Base-by-base conservation (phyloP, 768 basidiomycete species). In the Neoboletus magnificus region DNA sequence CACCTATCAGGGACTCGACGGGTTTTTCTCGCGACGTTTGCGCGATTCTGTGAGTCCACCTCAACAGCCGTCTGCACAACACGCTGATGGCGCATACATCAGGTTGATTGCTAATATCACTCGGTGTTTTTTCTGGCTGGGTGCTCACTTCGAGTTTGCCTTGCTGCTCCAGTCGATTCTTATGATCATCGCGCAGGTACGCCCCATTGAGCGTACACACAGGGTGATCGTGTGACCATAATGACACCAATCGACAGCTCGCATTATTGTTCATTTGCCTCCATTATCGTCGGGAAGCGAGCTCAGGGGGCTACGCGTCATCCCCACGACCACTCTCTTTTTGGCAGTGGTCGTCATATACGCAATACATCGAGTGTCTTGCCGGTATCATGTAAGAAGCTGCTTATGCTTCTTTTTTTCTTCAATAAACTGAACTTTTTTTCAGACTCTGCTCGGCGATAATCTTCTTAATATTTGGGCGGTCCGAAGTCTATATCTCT, bases 121-220 rank as follows among this genome's bases (percentile, higher is more conserved):
- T 25, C 80, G 91, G 65, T 93, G 91, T 70, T 93, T 92, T 77
- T 93, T 93, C 73, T 93, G 91, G 91, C 73, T 93, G 35, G 91
- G 91, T 52, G 76, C 85, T 37, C 87, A 66, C 50, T 93, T 91
- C 69, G 91, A 93, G 73, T 71, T 80, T 44, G 81, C 91, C 2
- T 72, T 93, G 49, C 76, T 93, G n/a, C 61, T 91, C 10, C 91
- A 93, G 71, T 91, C 89, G 18, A 71, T 93, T 53, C 75, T 93
- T 49, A 91, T 93, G 91, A 92, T 93, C 57, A 58, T 87, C 43
- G 83, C 90, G 16, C 91, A 93, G 74, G 91, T 89, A 64, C 50
- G 78, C 64, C 37, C 27, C 56, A 48, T 33, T 30, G 15, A 50
- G 20, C 32, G 11, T 39, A 30, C 37, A 41, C 43, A 48, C 50